phyloP scores from a whole-genome alignment of 2,329 filamentous ascomycete species.

The Madurella fahalii region DNA sequence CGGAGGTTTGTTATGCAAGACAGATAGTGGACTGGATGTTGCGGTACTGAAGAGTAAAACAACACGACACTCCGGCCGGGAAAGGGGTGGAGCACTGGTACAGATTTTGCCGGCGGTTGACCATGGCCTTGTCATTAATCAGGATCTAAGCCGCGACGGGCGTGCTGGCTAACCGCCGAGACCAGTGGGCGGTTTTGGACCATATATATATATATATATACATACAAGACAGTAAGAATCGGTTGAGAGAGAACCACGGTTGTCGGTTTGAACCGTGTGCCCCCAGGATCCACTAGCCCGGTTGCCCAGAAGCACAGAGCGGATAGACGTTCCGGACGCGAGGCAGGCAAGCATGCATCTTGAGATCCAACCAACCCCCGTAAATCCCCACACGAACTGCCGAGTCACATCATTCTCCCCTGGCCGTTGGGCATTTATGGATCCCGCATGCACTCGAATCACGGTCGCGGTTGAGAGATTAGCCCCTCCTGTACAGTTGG shows the following conservation, averaged over 20 bases:
- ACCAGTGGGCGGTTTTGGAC: neutral
- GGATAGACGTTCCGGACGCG: conserved; percentile 7
- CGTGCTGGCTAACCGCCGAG: neutral
- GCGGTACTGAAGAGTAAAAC: too few relatives aligned
- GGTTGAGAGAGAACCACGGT: neutral
- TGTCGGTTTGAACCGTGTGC: neutral
- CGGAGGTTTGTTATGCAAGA: too few relatives aligned
- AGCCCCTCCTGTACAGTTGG: neutral
- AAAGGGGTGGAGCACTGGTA: too few relatives aligned
- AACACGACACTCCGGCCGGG: too few relatives aligned
- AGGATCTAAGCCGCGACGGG: neutral
- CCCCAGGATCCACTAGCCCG: neutral
- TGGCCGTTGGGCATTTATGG: neutral
- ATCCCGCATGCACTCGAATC: neutral
- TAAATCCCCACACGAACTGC: neutral
- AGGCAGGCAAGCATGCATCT: neutral
- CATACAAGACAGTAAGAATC: neutral
- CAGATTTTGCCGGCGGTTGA: too few relatives aligned
- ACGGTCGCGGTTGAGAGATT: neutral
- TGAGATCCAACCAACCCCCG: neutral
- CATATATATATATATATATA: conserved; percentile 10
- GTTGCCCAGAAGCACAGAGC: neutral
- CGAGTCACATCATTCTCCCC: neutral
- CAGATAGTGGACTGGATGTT: too few relatives aligned
- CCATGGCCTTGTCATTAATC: too few relatives aligned